A percentile compares a stretch with the other conserved stretches of the same genome.
Evolutionary conservation across 768 basidiomycete species (phyloP).

Genomic region (Favolaschia claudopus): DNA sequence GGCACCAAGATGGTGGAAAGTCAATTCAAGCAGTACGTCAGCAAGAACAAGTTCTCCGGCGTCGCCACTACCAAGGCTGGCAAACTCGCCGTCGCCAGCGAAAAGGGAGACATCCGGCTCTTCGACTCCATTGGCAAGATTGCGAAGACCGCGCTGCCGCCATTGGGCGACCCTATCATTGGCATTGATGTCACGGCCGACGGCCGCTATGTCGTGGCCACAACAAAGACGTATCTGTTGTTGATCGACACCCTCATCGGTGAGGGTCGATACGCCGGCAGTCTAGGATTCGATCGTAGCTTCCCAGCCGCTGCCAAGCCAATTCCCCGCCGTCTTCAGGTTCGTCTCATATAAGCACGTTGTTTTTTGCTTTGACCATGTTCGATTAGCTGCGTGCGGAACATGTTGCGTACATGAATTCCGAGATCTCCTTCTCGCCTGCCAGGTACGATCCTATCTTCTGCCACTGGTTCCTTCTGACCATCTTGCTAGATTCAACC

Average conservation of each 20-base stretch:
- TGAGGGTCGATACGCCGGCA: constrained; percentile 84
- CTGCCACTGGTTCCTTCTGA: constrained; percentile 10
- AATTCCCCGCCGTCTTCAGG: constrained; percentile 82
- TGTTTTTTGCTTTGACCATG: not conserved
- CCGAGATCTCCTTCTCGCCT: constrained; percentile 86
- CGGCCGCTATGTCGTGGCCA: constrained; percentile 95
- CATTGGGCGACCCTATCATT: constrained; percentile 92
- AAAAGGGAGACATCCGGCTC: constrained; percentile 95
- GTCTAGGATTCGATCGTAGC: constrained; percentile 89
- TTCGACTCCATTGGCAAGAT: constrained; percentile 98
- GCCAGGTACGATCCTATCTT: constrained; percentile 68
- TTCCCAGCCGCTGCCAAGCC: constrained; percentile 97
- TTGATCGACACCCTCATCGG: constrained; percentile 96
- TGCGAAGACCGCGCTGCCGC: constrained; percentile 96
- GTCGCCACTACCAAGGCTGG: constrained; percentile 88
- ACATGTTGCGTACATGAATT: constrained; percentile 94
- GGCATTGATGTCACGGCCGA: constrained; percentile 95
- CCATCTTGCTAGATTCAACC: constrained; percentile 78
- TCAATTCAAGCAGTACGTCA: constrained; percentile 94
- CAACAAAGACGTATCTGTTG: constrained; percentile 91
- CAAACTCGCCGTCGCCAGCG: constrained; percentile 90
- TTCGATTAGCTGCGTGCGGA: constrained; percentile 74
- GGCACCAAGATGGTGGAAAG: constrained; percentile 94
- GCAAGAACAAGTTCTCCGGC: constrained; percentile 95
- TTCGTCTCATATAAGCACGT: not conserved